phyloP scores from a whole-genome alignment of 495 filamentous ascomycete species.

The Patellaria atrata region DNA sequence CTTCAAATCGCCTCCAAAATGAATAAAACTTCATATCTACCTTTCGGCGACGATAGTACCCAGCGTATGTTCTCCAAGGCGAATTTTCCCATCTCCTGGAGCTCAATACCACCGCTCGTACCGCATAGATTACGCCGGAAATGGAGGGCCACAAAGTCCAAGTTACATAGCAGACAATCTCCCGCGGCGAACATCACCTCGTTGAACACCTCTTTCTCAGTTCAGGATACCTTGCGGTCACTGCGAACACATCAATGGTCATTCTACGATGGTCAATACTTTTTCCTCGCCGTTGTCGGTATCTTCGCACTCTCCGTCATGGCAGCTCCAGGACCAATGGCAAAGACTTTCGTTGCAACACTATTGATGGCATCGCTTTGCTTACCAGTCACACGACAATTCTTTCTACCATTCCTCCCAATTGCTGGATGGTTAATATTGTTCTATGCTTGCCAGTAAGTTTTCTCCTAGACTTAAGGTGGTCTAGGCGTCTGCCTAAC shows the following conservation, averaged over 20 bases:
- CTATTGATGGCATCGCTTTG: conserved; percentile 55
- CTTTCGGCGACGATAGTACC: conserved; percentile 16
- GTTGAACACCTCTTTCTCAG: conserved; percentile 70
- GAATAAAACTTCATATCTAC: conserved; percentile 17
- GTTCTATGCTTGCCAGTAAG: conserved; percentile 84
- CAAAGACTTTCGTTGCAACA: conserved; percentile 53
- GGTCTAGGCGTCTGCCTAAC: neutral
- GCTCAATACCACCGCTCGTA: conserved; percentile 38
- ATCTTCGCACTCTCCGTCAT: conserved; percentile 75
- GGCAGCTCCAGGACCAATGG: conserved; percentile 52
- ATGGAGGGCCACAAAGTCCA: conserved; percentile 44
- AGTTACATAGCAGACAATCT: conserved; percentile 55
- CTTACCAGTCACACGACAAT: conserved; percentile 78
- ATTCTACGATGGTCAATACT: conserved; percentile 72
- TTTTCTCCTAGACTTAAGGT: conserved; percentile 14
- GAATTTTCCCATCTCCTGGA: conserved; percentile 23
- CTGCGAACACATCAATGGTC: conserved; percentile 70
- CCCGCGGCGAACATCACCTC: conserved; percentile 56
- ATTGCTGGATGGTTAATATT: conserved; percentile 74
- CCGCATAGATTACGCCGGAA: conserved; percentile 59
- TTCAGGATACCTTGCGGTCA: conserved; percentile 53
- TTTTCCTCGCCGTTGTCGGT: conserved; percentile 53
- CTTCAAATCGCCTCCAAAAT: conserved; percentile 14
- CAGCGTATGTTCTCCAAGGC: conserved; percentile 18
- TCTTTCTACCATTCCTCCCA: conserved; percentile 75